Base-by-base conservation (phyloP, 768 basidiomycete genomes). In the Suillus discolor region DNA sequence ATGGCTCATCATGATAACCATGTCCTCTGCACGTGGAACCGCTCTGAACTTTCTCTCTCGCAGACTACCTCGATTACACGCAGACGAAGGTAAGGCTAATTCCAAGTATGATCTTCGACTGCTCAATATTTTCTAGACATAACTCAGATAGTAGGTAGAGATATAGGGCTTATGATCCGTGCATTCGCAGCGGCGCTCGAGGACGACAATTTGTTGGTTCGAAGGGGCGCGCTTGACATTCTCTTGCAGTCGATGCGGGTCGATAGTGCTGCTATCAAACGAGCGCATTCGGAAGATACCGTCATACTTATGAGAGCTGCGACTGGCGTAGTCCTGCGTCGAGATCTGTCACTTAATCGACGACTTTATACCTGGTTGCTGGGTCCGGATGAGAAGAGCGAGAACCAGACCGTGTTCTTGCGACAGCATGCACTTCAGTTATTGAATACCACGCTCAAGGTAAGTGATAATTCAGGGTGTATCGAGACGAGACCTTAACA, bases 321-420 rank as follows among this genome's bases (percentile, higher is more conserved):
- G 0, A 87, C 87, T 23, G 86, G 91, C 18, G 96, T 99, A 31
- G 96, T 99, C 7, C 85, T 99, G 63, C 87, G 96, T 61, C 85
- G 95, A 38, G 97, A 99, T 75, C 80, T 99, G 16, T 96, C 96
- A 0, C 82, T 99, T 54, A 98, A 96, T 77, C 87, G 97, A 61
- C 86, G 97, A 42, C 79, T 99, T 47, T 98, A 96, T 77, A 88
- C 90, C 0, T 99, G 97, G 97, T 79, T 99, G 1, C 79, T 98
- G 25, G 96, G 97, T 0, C 77, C 92, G 0, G 90, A 89, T 49
- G 95, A 97, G 67, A 85, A 87, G 67, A 84, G 85, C 63, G 87
- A 93, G n/a, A 78, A 79, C 41, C 97, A 97, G 73, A 80, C 91
- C 31, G 81, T 76, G 11, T 93, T 93, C 75, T 81, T 97, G 70